A percentile compares a stretch with the other conserved stretches of the same genome.
Evolutionary conservation across 2,329 filamentous ascomycete genomes (phyloP).

Genomic region (Rhytidhysteron rufulum): DNA sequence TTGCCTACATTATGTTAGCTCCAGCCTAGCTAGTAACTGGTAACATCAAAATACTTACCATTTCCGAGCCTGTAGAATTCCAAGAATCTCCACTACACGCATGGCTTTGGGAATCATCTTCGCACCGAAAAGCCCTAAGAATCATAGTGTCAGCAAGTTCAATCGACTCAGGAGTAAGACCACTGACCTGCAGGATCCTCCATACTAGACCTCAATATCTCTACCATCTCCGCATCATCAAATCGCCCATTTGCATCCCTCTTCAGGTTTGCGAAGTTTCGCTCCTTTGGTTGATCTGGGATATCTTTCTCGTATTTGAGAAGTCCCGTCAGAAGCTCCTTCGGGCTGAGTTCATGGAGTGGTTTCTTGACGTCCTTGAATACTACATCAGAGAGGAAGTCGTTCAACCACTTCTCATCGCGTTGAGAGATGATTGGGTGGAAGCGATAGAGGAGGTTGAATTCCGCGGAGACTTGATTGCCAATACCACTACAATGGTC

Average conservation of each 20-base stretch:
- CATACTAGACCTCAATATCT: conserved; percentile 55
- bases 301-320: conserved; percentile 14
- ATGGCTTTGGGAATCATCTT: conserved; percentile 57
- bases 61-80: conserved; percentile 58
- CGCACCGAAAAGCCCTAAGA: conserved; percentile 47
- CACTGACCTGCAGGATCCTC: conserved; percentile 52
- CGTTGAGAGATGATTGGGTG: conserved; percentile 42
- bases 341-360: conserved; percentile 13
- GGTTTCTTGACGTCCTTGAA: conserved; percentile 13
- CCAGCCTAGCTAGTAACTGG: too few relatives aligned
- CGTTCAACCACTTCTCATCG: conserved; percentile 45
- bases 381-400: conserved; percentile 31
- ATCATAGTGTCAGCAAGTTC: too few relatives aligned
- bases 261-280: conserved; percentile 32
- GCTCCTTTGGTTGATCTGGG: conserved; percentile 20
- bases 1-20: not conserved
- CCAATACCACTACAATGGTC: conserved; percentile 34
- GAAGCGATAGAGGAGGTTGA: conserved; percentile 53
- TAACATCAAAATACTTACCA: too few relatives aligned
- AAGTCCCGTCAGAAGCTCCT: conserved; percentile 20
- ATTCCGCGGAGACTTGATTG: conserved; percentile 51
- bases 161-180: conserved; percentile 25
- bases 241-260: conserved; percentile 47
- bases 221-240: conserved; percentile 55
- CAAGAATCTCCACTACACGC: conserved; percentile 59